A percentile compares a stretch with the other conserved stretches of the same genome.
These are phyloP conservation scores for Trichoderma brevicompactum DNA, from an alignment of 2,329 filamentous ascomycete species.

Conservation along the genomic window DNA sequence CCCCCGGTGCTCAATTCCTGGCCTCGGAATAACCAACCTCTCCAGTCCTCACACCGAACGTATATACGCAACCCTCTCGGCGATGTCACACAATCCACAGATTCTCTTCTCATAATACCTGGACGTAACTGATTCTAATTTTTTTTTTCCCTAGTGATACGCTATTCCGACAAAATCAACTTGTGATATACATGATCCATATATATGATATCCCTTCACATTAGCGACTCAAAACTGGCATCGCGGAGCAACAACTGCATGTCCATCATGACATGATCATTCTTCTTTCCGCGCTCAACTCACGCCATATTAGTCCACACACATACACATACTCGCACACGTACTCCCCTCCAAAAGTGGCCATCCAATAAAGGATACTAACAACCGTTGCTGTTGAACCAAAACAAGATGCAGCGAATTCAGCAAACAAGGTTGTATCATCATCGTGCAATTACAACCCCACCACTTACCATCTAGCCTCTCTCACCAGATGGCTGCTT, in stretches of 20 bases:
- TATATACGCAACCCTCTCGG: slow-evolving; percentile 20
- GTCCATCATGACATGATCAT: neutral
- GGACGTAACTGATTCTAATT: slow-evolving; percentile 15
- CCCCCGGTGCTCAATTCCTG: too few relatives aligned
- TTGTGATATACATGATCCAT: slow-evolving; percentile 24
- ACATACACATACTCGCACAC: neutral
- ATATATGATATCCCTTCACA: neutral
- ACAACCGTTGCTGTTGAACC: neutral
- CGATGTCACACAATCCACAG: neutral
- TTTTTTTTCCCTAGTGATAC: neutral
- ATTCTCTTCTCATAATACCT: neutral
- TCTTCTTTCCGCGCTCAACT: neutral
- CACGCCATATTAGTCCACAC: neutral
- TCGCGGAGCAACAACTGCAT: neutral
- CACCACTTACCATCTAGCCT: neutral
- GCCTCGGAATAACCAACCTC: slow-evolving; percentile 15
- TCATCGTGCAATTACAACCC: neutral
- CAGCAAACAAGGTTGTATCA: neutral
- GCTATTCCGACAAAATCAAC: slow-evolving; percentile 25
- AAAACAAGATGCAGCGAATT: neutral
- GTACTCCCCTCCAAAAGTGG: slow-evolving; percentile 9
- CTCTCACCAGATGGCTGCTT: slow-evolving; percentile 64
- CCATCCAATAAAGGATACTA: slow-evolving; percentile 20
- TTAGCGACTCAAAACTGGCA: neutral
- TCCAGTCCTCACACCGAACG: slow-evolving; percentile 10